phyloP scores from a whole-genome alignment of 2,329 filamentous ascomycete species.

The Neofusicoccum sp. region DNA sequence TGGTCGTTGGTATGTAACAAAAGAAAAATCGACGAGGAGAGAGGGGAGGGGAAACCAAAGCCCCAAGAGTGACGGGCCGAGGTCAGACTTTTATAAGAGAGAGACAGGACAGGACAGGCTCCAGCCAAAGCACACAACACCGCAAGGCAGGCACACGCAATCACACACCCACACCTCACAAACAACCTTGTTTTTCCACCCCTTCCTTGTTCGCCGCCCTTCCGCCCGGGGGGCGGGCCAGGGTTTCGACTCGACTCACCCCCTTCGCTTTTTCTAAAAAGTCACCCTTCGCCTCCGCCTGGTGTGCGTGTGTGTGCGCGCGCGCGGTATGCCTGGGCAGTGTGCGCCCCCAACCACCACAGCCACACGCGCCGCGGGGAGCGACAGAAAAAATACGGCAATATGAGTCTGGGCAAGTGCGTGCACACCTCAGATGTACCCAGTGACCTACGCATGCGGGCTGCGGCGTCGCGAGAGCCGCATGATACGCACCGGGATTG shows the following conservation, averaged over 20 bases:
- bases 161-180: neutral
- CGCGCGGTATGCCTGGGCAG: no score
- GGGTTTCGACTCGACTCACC: no score
- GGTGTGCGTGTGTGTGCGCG: neutral
- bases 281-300: neutral
- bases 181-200: no score
- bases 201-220: no score
- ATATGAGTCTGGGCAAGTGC: neutral
- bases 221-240: no score
- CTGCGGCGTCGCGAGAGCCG: neutral
- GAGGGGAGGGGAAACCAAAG: neutral
- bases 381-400: neutral
- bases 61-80: neutral
- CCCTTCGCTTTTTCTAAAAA: neutral
- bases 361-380: neutral
- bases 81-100: neutral
- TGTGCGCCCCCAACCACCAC: neutral
- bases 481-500: neutral
- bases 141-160: neutral
- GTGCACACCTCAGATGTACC: conserved; percentile 4
- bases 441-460: conserved; percentile 7
- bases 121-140: neutral
- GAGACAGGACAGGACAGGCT: neutral
- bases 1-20: neutral
- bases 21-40: neutral